These are phyloP conservation scores for Aspergillus clavatus DNA, from an alignment of 2,329 filamentous ascomycete species.

Conservation along the genomic window DNA sequence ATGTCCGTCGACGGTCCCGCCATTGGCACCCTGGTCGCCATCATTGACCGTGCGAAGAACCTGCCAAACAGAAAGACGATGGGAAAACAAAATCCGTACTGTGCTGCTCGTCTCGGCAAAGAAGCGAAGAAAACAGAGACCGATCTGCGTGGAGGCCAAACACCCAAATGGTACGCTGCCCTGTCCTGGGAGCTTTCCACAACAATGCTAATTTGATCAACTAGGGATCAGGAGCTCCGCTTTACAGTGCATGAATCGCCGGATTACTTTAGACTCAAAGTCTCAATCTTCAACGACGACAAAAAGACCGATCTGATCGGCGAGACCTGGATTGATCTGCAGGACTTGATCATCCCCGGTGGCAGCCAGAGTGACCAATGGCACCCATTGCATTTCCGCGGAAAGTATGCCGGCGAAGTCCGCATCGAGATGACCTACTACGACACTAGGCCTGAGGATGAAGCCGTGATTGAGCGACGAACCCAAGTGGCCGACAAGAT, in stretches of 20 bases:
- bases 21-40: conserved; percentile 86
- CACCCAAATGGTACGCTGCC: conserved; percentile 74
- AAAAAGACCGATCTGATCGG: conserved; percentile 97
- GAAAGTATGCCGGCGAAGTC: conserved; percentile 94
- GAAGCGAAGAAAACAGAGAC: conserved; percentile 96
- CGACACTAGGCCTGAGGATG: conserved; percentile 81
- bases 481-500: conserved; percentile 39
- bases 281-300: conserved; percentile 96
- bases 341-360: conserved; percentile 72
- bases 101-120: conserved; percentile 86
- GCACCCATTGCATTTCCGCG: conserved; percentile 81
- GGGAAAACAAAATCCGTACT: conserved; percentile 98
- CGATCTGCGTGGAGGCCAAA: conserved; percentile 90
- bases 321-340: conserved; percentile 83
- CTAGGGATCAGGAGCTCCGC: conserved; percentile 93
- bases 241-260: conserved; percentile 94
- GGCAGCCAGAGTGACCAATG: conserved; percentile 93
- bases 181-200: too few species aligned
- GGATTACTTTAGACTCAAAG: conserved; percentile 92
- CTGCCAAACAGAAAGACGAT: conserved; percentile 94
- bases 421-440: conserved; percentile 96
- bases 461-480: conserved; percentile 53
- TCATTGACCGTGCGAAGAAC: conserved; percentile 95
- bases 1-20: conserved; percentile 88
- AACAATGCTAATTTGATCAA: conserved; percentile 9